A percentile compares a stretch with the other conserved stretches of the same genome.
Conservation (phyloP, 1,284 basidiomycete species). For the Cerrena zonata region DNA sequence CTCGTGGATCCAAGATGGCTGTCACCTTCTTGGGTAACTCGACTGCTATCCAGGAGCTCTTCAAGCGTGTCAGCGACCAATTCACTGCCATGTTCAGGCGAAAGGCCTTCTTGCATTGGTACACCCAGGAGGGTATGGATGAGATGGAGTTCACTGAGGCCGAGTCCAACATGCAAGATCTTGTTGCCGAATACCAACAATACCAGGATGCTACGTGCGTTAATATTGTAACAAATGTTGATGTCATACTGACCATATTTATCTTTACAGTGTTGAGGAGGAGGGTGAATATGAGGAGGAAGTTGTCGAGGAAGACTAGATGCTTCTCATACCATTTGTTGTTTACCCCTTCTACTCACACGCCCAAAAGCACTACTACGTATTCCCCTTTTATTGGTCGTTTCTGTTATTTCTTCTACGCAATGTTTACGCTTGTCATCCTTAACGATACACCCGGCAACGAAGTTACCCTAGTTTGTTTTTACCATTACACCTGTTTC, state of each 20-base stretch:
- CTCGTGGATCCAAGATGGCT: conserved; percentile 90
- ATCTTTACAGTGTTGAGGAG: conserved; percentile 57
- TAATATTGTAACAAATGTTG: neutral
- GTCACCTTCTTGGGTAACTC: conserved; percentile 97
- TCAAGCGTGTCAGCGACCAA: conserved; percentile 95
- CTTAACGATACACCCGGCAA: conserved; percentile 21
- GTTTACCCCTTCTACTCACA: conserved; percentile 14
- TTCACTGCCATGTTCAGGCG: conserved; percentile 99
- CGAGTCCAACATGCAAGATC: conserved; percentile 94
- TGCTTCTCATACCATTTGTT: conserved; percentile 15
- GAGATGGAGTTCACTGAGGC: conserved; percentile 98
- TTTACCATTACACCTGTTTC: conserved; percentile 17
- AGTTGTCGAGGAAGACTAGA: conserved; percentile 53
- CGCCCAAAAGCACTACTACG: conserved; percentile 26
- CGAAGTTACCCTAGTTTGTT: conserved; percentile 32
- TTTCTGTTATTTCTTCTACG: conserved; percentile 20
- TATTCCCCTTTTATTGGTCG: conserved; percentile 33
- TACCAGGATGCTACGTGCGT: conserved; percentile 91
- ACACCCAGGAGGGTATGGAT: conserved; percentile 98
- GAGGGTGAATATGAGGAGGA: conserved; percentile 82
- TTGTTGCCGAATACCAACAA: conserved; percentile 91
- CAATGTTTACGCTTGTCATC: conserved; percentile 12
- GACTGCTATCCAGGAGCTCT: conserved; percentile 93
- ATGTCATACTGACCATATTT: neutral
- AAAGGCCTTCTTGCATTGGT: conserved; percentile 99